Base-by-base conservation (phyloP, 129 eudicot genomes). In the Artemisia annua region DNA sequence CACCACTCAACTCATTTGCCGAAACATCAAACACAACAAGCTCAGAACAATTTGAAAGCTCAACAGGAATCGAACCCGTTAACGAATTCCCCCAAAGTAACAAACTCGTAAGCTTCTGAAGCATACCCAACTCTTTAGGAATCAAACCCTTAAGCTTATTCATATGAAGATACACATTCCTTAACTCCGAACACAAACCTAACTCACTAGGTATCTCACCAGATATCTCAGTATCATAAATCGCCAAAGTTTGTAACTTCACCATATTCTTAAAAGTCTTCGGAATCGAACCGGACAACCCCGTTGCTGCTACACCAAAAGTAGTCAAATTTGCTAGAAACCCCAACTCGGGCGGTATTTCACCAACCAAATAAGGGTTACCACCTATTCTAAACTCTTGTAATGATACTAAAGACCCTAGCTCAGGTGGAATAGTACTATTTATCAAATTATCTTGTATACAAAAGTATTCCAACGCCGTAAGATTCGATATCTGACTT, bases 221-320 rank as follows among this genome's bases (percentile, higher is more conserved):
- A 3, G 78, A 86, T 48, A 94, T 75, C 17, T 90, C 87, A 14
- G 98, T 87, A 65, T 90, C 93, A 58, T 94, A 94, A 17, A 94
- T 61, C 1, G 98, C 96, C 28, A 94, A 70, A 10, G 98, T 94
- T 65, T 94, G 89, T 1, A 94, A 89, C 78, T 78, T 94, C 35
- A 84, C 64, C 80, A 94, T 69, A 70, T 90, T 94, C 61, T 91
- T 93, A 80, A 94, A 88, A 30, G 97, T 86, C 9, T 89, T 69
- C 0, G 98, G 98, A 28, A 94, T 83, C 8, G 63, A 73, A 2
- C 98, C 98, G 5, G 92, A 71, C 1, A 94, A 82, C 16, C 90
- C 92, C 2, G 98, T 94, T n/a, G 97, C 98, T 3, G 98, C 98
- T 5, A 80, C 96, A 24, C 98, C 98, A 66, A 94, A 84, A 46